Evolutionary conservation across 371 early-diverging fungal species (phyloP).

Genomic region (Phascolomyces articulosus): DNA sequence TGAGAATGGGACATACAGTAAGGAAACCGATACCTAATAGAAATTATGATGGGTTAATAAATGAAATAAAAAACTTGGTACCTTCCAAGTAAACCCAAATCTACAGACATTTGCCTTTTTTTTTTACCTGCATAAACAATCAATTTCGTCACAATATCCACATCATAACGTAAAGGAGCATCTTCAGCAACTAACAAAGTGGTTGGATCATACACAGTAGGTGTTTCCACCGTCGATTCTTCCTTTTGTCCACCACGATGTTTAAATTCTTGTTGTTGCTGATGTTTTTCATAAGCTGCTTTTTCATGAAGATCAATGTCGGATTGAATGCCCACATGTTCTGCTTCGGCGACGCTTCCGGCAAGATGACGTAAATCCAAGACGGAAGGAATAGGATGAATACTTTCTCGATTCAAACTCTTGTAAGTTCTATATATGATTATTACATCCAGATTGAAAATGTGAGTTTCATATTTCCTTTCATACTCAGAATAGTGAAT

Average conservation of each 20-base stretch:
- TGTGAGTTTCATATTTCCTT: too few relatives aligned
- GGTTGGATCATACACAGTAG: slow-evolving; percentile 27
- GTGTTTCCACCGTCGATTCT: slow-evolving; percentile 17
- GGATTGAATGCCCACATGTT: slow-evolving; percentile 58
- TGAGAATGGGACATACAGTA: slow-evolving; percentile 53
- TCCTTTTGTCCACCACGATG: slow-evolving; percentile 34
- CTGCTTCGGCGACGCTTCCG: slow-evolving; percentile 46
- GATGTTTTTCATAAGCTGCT: slow-evolving; percentile 33
- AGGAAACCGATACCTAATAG: slow-evolving; percentile 57
- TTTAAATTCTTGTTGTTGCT: slow-evolving; percentile 19
- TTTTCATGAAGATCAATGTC: slow-evolving; percentile 61
- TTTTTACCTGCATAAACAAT: slow-evolving; percentile 67
- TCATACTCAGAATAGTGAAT: too few relatives aligned
- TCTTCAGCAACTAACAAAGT: slow-evolving; percentile 50
- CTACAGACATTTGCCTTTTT: background rate
- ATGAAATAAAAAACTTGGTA: too few relatives aligned
- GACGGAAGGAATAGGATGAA: slow-evolving; percentile 67
- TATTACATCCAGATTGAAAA: too few relatives aligned
- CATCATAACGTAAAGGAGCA: slow-evolving; percentile 65
- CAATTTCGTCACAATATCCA: slow-evolving; percentile 70
- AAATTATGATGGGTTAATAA: too few relatives aligned
- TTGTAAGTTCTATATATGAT: slow-evolving; percentile 62
- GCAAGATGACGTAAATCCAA: slow-evolving; percentile 58
- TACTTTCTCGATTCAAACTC: slow-evolving; percentile 57
- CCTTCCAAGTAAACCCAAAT: too few relatives aligned